Evolutionary conservation across 805 yeast genomes (phyloP), one percentile per base, ranked within the genome.

Genomic region (Tetrapisispora namnaoensis): DNA sequence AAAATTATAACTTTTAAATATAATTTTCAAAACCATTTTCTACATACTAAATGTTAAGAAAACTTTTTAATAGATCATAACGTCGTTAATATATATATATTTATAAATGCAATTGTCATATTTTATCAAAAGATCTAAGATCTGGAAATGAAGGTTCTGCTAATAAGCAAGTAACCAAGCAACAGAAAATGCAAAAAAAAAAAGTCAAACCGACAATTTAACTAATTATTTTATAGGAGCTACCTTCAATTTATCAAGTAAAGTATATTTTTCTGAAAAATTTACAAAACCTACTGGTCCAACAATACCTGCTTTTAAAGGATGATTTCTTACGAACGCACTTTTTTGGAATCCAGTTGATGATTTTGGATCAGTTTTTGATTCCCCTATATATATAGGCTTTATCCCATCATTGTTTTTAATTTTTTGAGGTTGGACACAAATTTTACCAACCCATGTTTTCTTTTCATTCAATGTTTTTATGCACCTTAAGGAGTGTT

Each of bases 401-500:
- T 51, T 43, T 45, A 63, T 64, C 42, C 53, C 58, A 2, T 64
- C 59, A 20, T 51, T 52, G 37, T 46, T 58, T 3, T 47, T 47
- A 7, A 67, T 62, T 6, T 57, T 50, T 22, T 37, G 44, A 13
- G 65, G 61, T 8, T 69, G 70, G 28, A 72, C 69, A 20, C 76
- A 54, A 36, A 68, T 57, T 53, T 70, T 75, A 40, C 78, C 76
- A 18, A 73, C 62, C 83, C 84, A 80, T 7, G 70, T 52, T 43
- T 78, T 80, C 43, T 75, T 77, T 50, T 69, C 69, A 1, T 72
- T 66, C 48, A 80, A 66, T 3, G 81, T 75, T 54, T 71, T 76
- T 27, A 80, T 76, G 53, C 85, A 80, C 45, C 83, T 71, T 32
- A 79, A 58, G 17, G 81, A 74, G 58, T 78, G 78, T 40, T 75